phyloP scores from a whole-genome alignment of 2,329 filamentous ascomycete genomes.

The Fusarium lyarnte region DNA sequence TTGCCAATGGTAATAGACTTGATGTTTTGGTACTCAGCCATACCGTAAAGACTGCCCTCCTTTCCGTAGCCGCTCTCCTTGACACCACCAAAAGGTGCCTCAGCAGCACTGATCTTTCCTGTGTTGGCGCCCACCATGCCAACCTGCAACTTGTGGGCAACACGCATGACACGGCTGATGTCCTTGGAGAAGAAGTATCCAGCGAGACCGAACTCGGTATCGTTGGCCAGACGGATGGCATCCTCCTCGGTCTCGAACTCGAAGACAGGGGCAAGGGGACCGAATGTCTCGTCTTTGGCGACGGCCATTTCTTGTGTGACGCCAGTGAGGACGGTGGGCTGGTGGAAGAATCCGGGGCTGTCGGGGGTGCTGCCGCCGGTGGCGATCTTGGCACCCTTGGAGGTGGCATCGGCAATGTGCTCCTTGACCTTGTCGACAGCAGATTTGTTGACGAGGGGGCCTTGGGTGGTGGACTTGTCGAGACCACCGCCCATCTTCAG shows the following conservation, averaged over 20 bases:
- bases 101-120: constrained; percentile 47
- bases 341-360: constrained; percentile 72
- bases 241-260: constrained; percentile 52
- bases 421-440: constrained; percentile 69
- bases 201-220: constrained; percentile 51
- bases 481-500: constrained; percentile 44
- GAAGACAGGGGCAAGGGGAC: constrained; percentile 44
- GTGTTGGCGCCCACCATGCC: constrained; percentile 71
- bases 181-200: constrained; percentile 50
- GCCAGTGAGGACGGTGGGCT: constrained; percentile 75
- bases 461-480: constrained; percentile 41
- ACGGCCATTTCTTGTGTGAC: constrained; percentile 46
- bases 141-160: constrained; percentile 66
- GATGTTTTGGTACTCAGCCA: constrained; percentile 58
- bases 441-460: constrained; percentile 68
- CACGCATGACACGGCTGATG: constrained; percentile 52
- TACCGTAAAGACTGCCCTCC: constrained; percentile 56
- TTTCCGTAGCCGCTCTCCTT: constrained; percentile 51
- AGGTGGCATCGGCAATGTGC: constrained; percentile 69
- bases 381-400: constrained; percentile 67
- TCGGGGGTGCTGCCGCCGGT: constrained; percentile 71
- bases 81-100: constrained; percentile 49
- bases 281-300: constrained; percentile 47
- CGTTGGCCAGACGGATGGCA: constrained; percentile 51
- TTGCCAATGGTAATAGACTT: constrained; percentile 54